Evolutionary conservation across 768 basidiomycete genomes (phyloP), one percentile per base, ranked within the genome.

Genomic region (Termitomyces titanicus): DNA sequence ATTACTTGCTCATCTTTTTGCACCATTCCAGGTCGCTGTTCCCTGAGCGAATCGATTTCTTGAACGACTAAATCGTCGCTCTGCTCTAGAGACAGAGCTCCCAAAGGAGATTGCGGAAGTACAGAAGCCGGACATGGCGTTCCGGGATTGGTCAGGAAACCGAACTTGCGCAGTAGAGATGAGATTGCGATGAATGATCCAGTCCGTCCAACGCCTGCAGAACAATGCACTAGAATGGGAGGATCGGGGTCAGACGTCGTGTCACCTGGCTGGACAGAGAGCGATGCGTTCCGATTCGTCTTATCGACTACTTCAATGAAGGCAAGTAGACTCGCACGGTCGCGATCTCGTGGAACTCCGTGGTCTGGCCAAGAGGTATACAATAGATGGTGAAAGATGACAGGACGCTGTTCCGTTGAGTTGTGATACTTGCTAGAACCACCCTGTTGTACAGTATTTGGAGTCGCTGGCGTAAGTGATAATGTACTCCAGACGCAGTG

Each of bases 151-250:
- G 69, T 69, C 22, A 81, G 73, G 53, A 85, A 72, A 29, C 74
- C 77, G 57, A 82, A 69, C 31, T 75, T 68, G 27, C 91, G 88
- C n/a, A 94, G 75, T 35, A 94, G 73, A 12, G 92, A 94, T 9
- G 83, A 83, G 38, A 93, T 65, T 0, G 89, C 84, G 64, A 95
- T 89, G 70, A 92, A 93, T 6, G 92, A 81, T 17, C 93, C 93
- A 4, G 93, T 93, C 34, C 93, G 80, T 3, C 93, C 93, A 55
- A 94, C 78, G 4, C 93, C 93, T 1, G 94, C 93, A 25, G 91
- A 93, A 65, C 93, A 95, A 58, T 89, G 83, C 29, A 91, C 79
- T 62, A 94, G 80, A 58, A 89, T 79, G 0, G 91, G 91, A n/a
- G 88, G 87, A 58, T 88, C 85, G 13, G 79, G 73, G 60, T 86